Base-by-base conservation (phyloP, 306 rosid genomes). In the Cucurbita maxima region DNA sequence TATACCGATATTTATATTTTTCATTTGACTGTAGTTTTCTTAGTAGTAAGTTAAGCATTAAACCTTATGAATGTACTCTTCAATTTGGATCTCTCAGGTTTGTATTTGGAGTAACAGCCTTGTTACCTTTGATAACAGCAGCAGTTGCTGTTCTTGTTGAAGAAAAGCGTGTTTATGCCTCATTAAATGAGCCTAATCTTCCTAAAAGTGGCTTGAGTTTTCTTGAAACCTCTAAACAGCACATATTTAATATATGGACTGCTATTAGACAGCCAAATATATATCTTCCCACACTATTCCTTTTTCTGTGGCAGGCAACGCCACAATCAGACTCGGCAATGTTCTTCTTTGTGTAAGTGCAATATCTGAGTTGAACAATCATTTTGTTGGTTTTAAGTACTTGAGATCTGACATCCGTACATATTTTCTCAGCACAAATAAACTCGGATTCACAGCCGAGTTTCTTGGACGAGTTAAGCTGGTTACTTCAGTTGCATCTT, bases 291-390 rank as follows among this genome's bases (percentile, higher is more conserved):
- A 91, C 96, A 1, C 71, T 91, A 75, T 94, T 94, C 82, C 86
- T 94, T 84, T 91, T 94, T 85, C 81, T 91, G 86, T 94, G 99
- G 99, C 99, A 94, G 87, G 89, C 96, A 79, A 94, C 99, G 37
- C 99, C 99, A 0, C 99, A 94, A 10, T 94, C 97, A n/a, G 99
- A 94, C 71, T 94, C 97, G 50, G 99, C 97, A 52, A 94, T 91
- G 97, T 94, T 94, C 81, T 94, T 80, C 84, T 94, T 89, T 82
- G 83, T 78, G 99, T 94, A 91, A 61, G 97, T 83, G 63, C 77
- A 74, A 16, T 25, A 79, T 76, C 72, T 37, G 41, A 67, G 56
- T 67, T 44, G 14, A 45, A 43, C 18, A 66, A 44, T 43, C 10
- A 43, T 66, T 44, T 66, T 66, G 34, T 41, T 43, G 72, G 54